Conservation (phyloP, 192 early-diverging fungal genomes). For the Mortierella hygrophila region DNA sequence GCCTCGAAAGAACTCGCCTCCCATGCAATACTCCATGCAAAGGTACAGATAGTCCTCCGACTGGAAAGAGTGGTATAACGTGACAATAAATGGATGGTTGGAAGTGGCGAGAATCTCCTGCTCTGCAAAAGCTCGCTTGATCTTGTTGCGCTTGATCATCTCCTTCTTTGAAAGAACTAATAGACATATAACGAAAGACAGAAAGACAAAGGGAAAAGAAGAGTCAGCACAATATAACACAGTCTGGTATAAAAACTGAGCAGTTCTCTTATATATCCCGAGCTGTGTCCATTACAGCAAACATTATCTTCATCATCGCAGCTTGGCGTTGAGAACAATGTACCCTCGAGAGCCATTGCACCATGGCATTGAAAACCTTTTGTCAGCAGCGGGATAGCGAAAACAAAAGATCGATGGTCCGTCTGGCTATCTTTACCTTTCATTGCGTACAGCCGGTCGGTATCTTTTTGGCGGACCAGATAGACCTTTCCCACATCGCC, state of each 20-base stretch:
- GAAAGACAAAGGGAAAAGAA: neutral
- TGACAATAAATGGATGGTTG: slow-evolving; percentile 93
- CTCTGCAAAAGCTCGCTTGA: slow-evolving; percentile 97
- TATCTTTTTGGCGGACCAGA: slow-evolving; percentile 88
- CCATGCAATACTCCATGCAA: slow-evolving; percentile 91
- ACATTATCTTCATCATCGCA: neutral
- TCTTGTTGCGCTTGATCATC: slow-evolving; percentile 99
- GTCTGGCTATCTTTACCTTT: slow-evolving; percentile 72
- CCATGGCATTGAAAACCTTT: neutral
- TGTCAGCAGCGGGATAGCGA: neutral
- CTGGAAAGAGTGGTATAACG: slow-evolving; percentile 92
- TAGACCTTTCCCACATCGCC: slow-evolving; percentile 99
- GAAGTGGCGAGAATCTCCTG: slow-evolving; percentile 83
- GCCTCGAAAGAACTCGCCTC: slow-evolving; percentile 91
- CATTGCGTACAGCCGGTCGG: slow-evolving; percentile 93
- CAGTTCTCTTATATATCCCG: neutral
- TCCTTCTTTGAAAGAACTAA: slow-evolving; percentile 86
- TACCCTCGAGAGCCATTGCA: neutral
- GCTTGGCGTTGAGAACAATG: neutral
- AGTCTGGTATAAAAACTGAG: neutral
- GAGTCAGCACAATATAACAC: neutral
- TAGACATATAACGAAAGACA: neutral
- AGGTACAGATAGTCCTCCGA: slow-evolving; percentile 88
- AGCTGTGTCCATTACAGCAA: neutral
- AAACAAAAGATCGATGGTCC: neutral